phyloP scores from a whole-genome alignment of 805 yeast genomes.

The Wickerhamomyces strasburgensis region DNA sequence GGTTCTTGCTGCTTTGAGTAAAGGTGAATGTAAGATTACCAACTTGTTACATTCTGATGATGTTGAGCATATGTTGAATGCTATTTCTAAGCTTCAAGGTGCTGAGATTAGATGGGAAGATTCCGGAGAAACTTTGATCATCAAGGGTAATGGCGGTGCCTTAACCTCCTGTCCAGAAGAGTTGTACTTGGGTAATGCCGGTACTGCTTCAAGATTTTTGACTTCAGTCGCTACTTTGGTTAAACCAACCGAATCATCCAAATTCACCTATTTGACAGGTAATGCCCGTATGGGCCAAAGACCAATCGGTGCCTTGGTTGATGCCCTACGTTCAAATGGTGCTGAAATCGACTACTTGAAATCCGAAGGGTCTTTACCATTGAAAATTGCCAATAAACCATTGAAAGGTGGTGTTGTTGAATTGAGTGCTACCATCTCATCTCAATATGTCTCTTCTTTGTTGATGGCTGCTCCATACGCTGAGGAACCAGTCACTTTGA shows the following conservation, averaged over 20 bases:
- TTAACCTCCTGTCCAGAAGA: constrained; percentile 58
- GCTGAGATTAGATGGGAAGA: constrained; percentile 81
- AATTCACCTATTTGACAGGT: constrained; percentile 73
- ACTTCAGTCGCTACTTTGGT: constrained; percentile 91
- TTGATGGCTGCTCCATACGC: constrained; percentile 99
- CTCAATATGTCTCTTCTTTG: constrained; percentile 94
- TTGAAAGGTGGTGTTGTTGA: constrained; percentile 90
- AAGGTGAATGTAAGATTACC: constrained; percentile 75
- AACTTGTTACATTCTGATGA: constrained; percentile 94
- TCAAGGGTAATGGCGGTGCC: constrained; percentile 81
- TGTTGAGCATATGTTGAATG: constrained; percentile 89
- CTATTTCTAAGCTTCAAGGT: constrained; percentile 73
- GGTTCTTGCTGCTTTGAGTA: constrained; percentile 85
- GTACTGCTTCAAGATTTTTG: constrained; percentile 94
- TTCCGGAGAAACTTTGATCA: constrained; percentile 82
- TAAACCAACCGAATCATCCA: constrained; percentile 36
- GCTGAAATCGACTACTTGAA: constrained; percentile 67
- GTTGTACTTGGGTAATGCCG: constrained; percentile 92
- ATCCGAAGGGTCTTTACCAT: constrained; percentile 77
- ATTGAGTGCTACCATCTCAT: constrained; percentile 91
- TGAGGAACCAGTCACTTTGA: constrained; percentile 74
- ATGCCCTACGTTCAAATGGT: constrained; percentile 81
- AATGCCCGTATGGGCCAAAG: constrained; percentile 96
- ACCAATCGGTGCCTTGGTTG: constrained; percentile 94
- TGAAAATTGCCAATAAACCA: constrained; percentile 66